A percentile compares a stretch with the other conserved stretches of the same genome.
Evolutionary conservation across 2,329 filamentous ascomycete species (phyloP).

Genomic region (Sporothrix euskadiensis): DNA sequence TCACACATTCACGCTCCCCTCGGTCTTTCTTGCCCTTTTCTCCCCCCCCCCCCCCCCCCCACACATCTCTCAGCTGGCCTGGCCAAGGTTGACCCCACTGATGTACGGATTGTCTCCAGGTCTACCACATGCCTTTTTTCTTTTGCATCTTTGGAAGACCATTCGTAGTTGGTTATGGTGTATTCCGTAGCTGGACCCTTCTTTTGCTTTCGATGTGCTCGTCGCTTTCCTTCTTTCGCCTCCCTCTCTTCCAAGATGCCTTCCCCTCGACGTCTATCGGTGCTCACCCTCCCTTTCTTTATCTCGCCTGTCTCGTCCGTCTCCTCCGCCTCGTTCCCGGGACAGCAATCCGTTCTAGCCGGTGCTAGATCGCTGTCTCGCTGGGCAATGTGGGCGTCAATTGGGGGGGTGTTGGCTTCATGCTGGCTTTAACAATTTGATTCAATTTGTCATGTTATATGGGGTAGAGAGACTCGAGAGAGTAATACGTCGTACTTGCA

Average conservation of each 20-base stretch:
- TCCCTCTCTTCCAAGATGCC: slow-evolving; percentile 8
- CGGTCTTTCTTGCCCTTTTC: background rate
- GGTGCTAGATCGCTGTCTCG: slow-evolving; percentile 15
- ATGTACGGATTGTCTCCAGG: background rate
- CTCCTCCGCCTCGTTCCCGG: slow-evolving; percentile 8
- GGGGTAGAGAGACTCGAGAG: background rate
- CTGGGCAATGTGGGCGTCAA: background rate
- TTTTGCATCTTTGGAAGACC: background rate
- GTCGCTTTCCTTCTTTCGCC: background rate
- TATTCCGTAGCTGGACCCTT: background rate
- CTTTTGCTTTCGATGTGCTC: background rate
- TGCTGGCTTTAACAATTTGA: background rate
- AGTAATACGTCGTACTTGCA: background rate
- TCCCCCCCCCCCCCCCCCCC: background rate
- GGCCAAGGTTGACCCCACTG: background rate
- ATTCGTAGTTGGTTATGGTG: background rate
- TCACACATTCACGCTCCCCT: background rate
- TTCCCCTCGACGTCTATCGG: background rate
- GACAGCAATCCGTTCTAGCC: slow-evolving; percentile 3
- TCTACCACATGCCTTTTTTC: background rate
- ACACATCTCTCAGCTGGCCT: slow-evolving; percentile 17
- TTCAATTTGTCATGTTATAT: background rate
- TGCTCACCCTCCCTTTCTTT: background rate
- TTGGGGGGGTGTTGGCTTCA: background rate
- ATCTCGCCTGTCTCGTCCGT: background rate